phyloP scores from a whole-genome alignment of 495 filamentous ascomycete genomes.

The Tuber brumale region DNA sequence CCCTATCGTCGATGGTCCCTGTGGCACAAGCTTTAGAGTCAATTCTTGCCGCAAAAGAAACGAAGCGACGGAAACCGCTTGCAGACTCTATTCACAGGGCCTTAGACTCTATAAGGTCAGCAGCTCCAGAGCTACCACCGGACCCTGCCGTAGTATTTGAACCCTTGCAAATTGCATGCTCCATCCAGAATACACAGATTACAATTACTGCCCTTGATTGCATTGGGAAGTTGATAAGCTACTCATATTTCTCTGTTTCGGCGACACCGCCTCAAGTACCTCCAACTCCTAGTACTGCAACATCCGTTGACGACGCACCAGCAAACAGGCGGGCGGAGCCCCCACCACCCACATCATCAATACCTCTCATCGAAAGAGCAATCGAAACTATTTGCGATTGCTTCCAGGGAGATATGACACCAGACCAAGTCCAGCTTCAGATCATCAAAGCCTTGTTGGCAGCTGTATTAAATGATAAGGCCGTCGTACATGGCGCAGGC shows the following conservation, averaged over 20 bases:
- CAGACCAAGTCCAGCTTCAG: conserved; percentile 84
- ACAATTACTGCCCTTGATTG: conserved; percentile 90
- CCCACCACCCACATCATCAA: conserved; percentile 46
- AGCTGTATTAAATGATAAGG: conserved; percentile 94
- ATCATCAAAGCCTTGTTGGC: conserved; percentile 95
- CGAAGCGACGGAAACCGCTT: conserved; percentile 69
- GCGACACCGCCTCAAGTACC: conserved; percentile 48
- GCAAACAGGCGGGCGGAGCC: conserved; percentile 50
- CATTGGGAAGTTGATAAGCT: conserved; percentile 97
- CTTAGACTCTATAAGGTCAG: conserved; percentile 70
- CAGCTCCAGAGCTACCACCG: conserved; percentile 58
- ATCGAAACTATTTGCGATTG: conserved; percentile 99
- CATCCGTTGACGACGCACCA: conserved; percentile 20
- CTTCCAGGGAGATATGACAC: conserved; percentile 91
- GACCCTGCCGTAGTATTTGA: conserved; percentile 88
- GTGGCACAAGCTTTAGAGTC: conserved; percentile 85
- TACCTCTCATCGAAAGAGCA: conserved; percentile 83
- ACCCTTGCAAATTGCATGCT: conserved; percentile 80
- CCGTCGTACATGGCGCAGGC: conserved; percentile 94
- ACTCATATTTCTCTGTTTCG: conserved; percentile 82
- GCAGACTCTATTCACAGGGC: conserved; percentile 73
- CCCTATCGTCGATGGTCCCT: conserved; percentile 89
- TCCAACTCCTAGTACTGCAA: conserved; percentile 6
- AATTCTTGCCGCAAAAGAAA: conserved; percentile 83
- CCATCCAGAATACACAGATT: conserved; percentile 70